These are phyloP conservation scores for Boletus subluridellus DNA, from an alignment of 1,284 basidiomycete species.

Conservation along the genomic window DNA sequence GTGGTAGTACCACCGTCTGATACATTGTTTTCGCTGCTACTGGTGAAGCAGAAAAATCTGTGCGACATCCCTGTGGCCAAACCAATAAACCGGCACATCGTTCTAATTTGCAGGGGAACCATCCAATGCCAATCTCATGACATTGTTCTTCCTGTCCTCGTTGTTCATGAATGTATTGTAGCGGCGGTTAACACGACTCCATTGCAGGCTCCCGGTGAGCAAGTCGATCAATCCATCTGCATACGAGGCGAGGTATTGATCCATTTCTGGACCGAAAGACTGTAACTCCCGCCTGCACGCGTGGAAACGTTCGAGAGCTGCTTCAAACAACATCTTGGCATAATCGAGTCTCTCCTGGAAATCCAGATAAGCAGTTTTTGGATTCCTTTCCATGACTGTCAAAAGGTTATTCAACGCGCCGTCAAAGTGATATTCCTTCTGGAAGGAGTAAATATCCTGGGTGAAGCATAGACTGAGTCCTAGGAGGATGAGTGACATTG, in stretches of 20 bases:
- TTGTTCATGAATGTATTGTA: neutral
- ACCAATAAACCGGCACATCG: neutral
- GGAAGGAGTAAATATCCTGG: neutral
- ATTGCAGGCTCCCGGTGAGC: neutral
- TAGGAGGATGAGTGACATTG: too few species aligned
- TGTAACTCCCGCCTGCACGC: slow-evolving; percentile 5
- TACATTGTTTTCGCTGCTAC: too few species aligned
- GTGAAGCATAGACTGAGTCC: neutral
- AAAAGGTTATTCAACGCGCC: slow-evolving; percentile 1
- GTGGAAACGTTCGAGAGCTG: slow-evolving; percentile 6
- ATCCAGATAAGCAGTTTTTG: neutral
- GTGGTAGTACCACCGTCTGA: too few species aligned
- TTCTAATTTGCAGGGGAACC: neutral
- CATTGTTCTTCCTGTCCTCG: neutral
- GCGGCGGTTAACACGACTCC: neutral
- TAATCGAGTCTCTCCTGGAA: slow-evolving; percentile 15
- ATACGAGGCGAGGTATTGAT: neutral
- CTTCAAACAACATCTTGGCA: slow-evolving; percentile 12
- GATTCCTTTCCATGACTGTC: slow-evolving; percentile 18
- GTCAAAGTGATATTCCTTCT: neutral
- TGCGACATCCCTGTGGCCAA: neutral
- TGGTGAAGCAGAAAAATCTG: too few species aligned
- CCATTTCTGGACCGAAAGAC: slow-evolving; percentile 1
- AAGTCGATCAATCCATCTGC: neutral
- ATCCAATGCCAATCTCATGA: neutral